Base-by-base conservation (phyloP, 352 stramenopile species). In the Phytophthora lateralis region DNA sequence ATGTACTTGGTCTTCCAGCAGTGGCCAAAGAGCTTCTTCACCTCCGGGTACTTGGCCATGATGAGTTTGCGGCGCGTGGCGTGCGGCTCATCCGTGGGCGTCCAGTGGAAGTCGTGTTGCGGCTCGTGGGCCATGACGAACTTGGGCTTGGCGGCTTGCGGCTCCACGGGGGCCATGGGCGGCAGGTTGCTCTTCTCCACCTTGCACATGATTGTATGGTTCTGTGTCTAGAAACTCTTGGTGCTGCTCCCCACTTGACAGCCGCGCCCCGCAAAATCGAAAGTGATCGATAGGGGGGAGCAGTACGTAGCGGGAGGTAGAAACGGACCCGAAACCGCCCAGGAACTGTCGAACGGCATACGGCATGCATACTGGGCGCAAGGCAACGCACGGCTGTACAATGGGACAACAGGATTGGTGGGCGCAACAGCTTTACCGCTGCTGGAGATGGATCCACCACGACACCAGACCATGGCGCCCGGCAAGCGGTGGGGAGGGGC, bases 1-100 rank as follows among this genome's bases (percentile, higher is more conserved):
- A 96, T 82, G 78, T 96, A 97, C 66, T 97, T 97, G 38, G 85
- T 96, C 63, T 82, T 82, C 64, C 76, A 84, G 53, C 78, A 88
- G 63, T 82, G 81, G 48, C 91, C 90, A 58, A 97, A 96, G 32
- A 97, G 81, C 66, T 94, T 82, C 63, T 97, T 96, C 21, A 97
- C 88, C 64, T 95, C 66, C 44, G 91, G 93, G 68, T 98, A 85
- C 63, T 96, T 93, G 60, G 85, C 80, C 58, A 92, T 73, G 60
- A 94, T 95, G 48, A 85, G 76, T 56, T 88, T 91, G 52, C 87
- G 85, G 32, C 89, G 85, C 48, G 83, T 91, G 47, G 88, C 80
- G 69, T 97, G 91, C 17, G 91, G 89, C 69, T 97, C 89, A 50
- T 97, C 88, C 29, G 78, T 83, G 18, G 81, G 71, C 6, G 85